A percentile compares a stretch with the other conserved stretches of the same genome.
Evolutionary conservation across 2,329 filamentous ascomycete genomes (phyloP).

Genomic region (Beauveria caledonica): DNA sequence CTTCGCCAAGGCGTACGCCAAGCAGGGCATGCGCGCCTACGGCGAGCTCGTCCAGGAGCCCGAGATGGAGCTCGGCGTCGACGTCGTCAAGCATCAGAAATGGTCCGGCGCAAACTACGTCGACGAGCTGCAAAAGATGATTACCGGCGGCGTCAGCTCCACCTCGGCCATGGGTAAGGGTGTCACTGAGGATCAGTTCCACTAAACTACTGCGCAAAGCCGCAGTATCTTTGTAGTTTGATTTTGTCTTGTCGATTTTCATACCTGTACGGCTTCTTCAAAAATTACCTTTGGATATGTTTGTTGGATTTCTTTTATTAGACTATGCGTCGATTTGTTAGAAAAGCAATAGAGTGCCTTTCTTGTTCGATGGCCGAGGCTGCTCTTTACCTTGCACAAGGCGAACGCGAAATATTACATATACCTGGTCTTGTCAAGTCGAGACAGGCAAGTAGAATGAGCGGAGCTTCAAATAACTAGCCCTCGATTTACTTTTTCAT

Average conservation of each 20-base stretch:
- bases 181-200: constrained; percentile 97
- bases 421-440: too few species aligned
- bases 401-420: too few species aligned
- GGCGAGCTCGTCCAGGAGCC: constrained; percentile 97
- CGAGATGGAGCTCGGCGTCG: constrained; percentile 82
- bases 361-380: too few species aligned
- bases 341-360: not conserved
- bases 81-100: constrained; percentile 98
- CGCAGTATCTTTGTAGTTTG: not conserved
- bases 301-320: not conserved
- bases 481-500: too few species aligned
- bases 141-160: constrained; percentile 82
- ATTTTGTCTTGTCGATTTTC: not conserved
- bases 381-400: too few species aligned
- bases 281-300: not conserved
- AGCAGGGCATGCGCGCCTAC: constrained; percentile 89
- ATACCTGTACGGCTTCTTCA: not conserved
- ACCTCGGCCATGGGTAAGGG: constrained; percentile 96
- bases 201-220: constrained; percentile 25
- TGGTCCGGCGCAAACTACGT: constrained; percentile 95
- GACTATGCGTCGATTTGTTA: not conserved
- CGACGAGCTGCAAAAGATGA: constrained; percentile 94
- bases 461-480: too few species aligned
- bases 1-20: constrained; percentile 75
- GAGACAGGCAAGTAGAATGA: too few species aligned